Evolutionary conservation across 2,329 filamentous ascomycete species (phyloP), one percentile per base, ranked within the genome.

Genomic region (Blastomyces gilchristii): DNA sequence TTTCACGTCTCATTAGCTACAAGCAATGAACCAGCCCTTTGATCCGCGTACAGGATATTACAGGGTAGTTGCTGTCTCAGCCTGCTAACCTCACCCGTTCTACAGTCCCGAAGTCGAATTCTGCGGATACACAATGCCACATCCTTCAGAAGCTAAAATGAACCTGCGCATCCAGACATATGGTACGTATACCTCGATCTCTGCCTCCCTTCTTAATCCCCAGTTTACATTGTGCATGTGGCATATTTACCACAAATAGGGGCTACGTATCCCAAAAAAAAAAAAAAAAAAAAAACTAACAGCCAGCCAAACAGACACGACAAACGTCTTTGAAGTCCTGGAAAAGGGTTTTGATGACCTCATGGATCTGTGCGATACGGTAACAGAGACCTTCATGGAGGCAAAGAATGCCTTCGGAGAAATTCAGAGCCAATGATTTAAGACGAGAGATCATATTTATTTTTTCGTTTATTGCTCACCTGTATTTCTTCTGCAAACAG

Each of bases 131-230:
- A 90, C 93, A 8, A 97, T 99, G 65, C 94, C 94, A 39, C 94
- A 99, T 77, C 94, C 94, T 60, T 96, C 92, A 49, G 94, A 99
- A 77, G 81, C 87, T 50, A 94, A 96, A 78, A 96, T 99, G 93
- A 96, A 97, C 73, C 81, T 99, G 66, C 86, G 94, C 71, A 97
- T 99, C 66, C 94, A 99, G 77, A 99, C 93, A 68, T 97, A 94
- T 71, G 90, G 93, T 96, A 80, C 73, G 86, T 77, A 54, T 45
- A 16, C 14, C 49, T 22, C n/a, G n/a, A 58, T 31, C 39, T 39
- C 61, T 45, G 41, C 37, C 6, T 43, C 16, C 5, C 18, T 28
- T 28, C n/a, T 45, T 11, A 11, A 14, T 25, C 16, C 14, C 14
- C 14, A 9, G 3, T 34, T 37, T 34, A n/a, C 7, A 2, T n/a